Conservation (phyloP, 1,284 basidiomycete species). For the Malassezia equina region DNA sequence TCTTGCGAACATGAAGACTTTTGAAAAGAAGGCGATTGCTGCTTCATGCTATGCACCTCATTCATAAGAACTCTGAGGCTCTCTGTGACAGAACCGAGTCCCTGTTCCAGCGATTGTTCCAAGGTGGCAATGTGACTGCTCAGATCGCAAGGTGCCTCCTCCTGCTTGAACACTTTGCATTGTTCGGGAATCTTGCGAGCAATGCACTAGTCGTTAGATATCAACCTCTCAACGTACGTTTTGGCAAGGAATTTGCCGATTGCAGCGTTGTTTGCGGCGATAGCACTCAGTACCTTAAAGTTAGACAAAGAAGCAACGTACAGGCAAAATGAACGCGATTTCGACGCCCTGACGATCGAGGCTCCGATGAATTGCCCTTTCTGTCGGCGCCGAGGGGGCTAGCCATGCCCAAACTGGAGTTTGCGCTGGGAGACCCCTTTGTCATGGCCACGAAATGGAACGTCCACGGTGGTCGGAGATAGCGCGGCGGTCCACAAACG, state of each 20-base stretch:
- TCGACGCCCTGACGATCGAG: constrained; percentile 22
- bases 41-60: not conserved
- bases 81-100: not conserved
- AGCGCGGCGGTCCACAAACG: too few species aligned
- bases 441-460: not conserved
- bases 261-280: constrained; percentile 43
- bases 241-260: constrained; percentile 40
- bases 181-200: constrained; percentile 40
- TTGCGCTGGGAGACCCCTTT: not conserved
- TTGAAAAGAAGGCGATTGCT: not conserved
- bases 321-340: constrained; percentile 40
- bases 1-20: not conserved
- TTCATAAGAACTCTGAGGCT: not conserved
- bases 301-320: not conserved
- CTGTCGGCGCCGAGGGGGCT: not conserved
- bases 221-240: constrained; percentile 16
- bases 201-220: constrained; percentile 23
- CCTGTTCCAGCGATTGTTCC: constrained; percentile 21
- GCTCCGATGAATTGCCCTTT: constrained; percentile 6
- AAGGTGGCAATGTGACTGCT: constrained; percentile 26
- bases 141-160: constrained; percentile 32
- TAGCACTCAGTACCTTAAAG: constrained; percentile 35
- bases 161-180: constrained; percentile 40
- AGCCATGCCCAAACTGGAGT: not conserved
- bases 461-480: not conserved